Evolutionary conservation across 2,329 filamentous ascomycete genomes (phyloP).

Genomic region (Domatiomyces globalis): DNA sequence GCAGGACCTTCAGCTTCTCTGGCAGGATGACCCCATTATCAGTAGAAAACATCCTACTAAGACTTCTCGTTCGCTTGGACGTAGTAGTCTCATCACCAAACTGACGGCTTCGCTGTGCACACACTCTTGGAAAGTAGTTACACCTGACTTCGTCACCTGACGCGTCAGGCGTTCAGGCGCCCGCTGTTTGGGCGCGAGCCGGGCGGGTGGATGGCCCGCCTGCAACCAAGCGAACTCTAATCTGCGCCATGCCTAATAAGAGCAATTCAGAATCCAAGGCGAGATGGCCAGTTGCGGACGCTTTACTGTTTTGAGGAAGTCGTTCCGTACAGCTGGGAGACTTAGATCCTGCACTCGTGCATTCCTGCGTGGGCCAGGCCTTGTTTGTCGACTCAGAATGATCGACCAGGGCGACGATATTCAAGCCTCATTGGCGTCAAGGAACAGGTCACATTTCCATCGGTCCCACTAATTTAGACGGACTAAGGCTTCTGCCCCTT

Average conservation of each 20-base stretch:
- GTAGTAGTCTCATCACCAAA: neutral
- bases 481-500: neutral
- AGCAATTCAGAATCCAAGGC: neutral
- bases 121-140: neutral
- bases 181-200: neutral
- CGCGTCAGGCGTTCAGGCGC: neutral
- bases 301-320: neutral
- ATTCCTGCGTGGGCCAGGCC: no score
- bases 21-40: neutral
- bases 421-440: neutral
- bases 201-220: neutral
- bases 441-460: neutral
- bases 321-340: neutral
- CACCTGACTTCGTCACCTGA: neutral
- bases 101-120: neutral
- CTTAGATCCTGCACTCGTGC: neutral
- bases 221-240: neutral
- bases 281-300: neutral
- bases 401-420: neutral
- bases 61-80: neutral
- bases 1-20: neutral
- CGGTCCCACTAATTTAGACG: neutral
- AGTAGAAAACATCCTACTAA: neutral
- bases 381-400: neutral
- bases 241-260: neutral